Percentiles rank a stretch among this genome's conserved stretches.
phyloP scores from a whole-genome alignment of 495 filamentous ascomycete genomes.

The Bathelium albidoporum region DNA sequence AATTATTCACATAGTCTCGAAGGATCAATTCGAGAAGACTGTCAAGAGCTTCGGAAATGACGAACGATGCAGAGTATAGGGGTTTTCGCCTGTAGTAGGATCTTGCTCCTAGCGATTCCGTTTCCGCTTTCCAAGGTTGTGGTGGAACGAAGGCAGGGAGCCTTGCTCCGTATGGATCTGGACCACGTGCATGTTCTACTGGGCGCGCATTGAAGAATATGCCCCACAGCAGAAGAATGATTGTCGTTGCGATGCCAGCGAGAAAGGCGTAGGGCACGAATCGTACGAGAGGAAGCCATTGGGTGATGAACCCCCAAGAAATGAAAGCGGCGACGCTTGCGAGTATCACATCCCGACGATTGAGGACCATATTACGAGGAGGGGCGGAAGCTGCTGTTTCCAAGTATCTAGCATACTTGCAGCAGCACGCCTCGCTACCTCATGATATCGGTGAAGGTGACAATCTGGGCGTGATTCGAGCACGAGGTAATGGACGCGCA shows the following conservation, averaged over 20 bases:
- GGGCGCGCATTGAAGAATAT: slow-evolving; percentile 53
- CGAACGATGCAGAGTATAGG: slow-evolving; percentile 67
- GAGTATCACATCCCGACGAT: slow-evolving; percentile 61
- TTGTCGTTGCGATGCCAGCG: slow-evolving; percentile 48
- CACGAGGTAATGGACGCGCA: background rate
- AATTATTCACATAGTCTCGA: slow-evolving; percentile 76
- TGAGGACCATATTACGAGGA: slow-evolving; percentile 59
- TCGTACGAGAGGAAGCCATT: slow-evolving; percentile 69
- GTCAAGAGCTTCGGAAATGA: slow-evolving; percentile 73
- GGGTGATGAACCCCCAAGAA: slow-evolving; percentile 71
- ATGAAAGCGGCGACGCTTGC: slow-evolving; percentile 63
- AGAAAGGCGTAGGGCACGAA: slow-evolving; percentile 72
- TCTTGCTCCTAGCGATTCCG: slow-evolving; percentile 39
- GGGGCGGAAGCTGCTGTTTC: background rate
- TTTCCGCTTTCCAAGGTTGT: slow-evolving; percentile 58
- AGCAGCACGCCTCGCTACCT: slow-evolving; percentile 2
- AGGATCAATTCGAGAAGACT: slow-evolving; percentile 65
- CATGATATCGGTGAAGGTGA: background rate
- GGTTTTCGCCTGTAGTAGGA: slow-evolving; percentile 42
- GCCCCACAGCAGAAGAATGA: slow-evolving; percentile 44
- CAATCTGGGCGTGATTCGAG: background rate
- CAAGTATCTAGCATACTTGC: slow-evolving; percentile 1
- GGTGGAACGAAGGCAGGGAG: slow-evolving; percentile 52
- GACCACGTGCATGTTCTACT: slow-evolving; percentile 26
- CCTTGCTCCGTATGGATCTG: slow-evolving; percentile 22